phyloP scores from a whole-genome alignment of 2,329 filamentous ascomycete genomes.

The Fusarium sp. region DNA sequence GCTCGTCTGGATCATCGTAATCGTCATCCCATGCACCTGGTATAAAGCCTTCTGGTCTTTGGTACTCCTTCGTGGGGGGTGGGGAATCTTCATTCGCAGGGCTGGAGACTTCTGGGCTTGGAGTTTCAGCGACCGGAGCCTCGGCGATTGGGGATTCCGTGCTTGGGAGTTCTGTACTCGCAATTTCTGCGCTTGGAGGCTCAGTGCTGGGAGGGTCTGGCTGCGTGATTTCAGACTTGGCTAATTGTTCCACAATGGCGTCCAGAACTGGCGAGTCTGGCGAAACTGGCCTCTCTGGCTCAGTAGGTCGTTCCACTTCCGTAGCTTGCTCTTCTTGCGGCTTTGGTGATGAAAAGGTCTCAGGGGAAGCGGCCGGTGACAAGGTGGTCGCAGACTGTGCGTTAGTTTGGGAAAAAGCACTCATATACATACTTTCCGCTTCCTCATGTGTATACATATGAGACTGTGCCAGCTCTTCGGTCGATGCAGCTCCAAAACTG shows the following conservation, averaged over 20 bases:
- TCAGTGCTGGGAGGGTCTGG: not conserved
- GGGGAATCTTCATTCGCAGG: conserved; percentile 4
- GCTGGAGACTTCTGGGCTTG: conserved; percentile 4
- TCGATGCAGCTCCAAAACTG: conserved; percentile 28
- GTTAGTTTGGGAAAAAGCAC: conserved; percentile 67
- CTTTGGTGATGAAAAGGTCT: conserved; percentile 6
- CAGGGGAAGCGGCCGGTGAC: conserved; percentile 18
- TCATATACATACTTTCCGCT: conserved; percentile 90
- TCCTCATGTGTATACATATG: conserved; percentile 82
- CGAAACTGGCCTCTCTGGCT: not conserved
- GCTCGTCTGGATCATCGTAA: conserved; percentile 36
- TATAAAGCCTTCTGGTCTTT: conserved; percentile 51
- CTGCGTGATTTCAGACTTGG: not conserved
- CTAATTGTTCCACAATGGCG: not conserved
- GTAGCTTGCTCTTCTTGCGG: not conserved
- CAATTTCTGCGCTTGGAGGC: not conserved
- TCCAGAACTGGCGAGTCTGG: conserved; percentile 2
- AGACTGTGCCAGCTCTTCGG: conserved; percentile 70
- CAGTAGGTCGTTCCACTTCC: not conserved
- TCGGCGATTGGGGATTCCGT: not conserved
- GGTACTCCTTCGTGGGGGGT: not conserved
- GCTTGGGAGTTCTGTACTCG: not conserved
- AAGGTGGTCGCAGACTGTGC: conserved; percentile 38
- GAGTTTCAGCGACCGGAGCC: not conserved
- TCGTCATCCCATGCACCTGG: conserved; percentile 65